Base-by-base conservation (phyloP, 805 yeast species). In the Candida maris region DNA sequence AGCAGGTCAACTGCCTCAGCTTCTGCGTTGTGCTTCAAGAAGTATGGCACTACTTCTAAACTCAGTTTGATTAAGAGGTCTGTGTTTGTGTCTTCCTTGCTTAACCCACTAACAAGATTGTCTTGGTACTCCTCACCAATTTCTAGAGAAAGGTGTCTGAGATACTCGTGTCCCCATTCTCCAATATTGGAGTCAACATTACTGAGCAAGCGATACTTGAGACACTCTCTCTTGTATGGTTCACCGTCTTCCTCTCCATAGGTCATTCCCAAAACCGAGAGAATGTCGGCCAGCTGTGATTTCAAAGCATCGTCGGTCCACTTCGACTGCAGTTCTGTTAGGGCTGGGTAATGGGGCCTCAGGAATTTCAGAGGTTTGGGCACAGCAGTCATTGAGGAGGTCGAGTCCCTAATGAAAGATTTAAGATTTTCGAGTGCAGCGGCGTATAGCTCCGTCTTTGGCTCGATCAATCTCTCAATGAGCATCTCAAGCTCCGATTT, bases 301-400 rank as follows among this genome's bases (percentile, higher is more conserved):
- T 75, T 74, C 38, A 77, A 63, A 4, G 55, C 53, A 3, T 57
- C 26, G 31, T 51, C 48, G 9, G 69, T 62, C 96, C 96, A 87
- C 23, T 69, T 67, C 24, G 75, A 79, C 59, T 81, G 84, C 26
- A 85, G 64, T 37, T 68, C 72, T 22, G 77, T 75, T 52, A 93
- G 69, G n/a, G 70, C 53, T 15, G 81, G 79, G 57, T 81, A 93
- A 54, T 79, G 85, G 6, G 97, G 96, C 54, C 96, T 79, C 46
- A 93, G 72, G 59, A 93, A 93, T 68, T 93, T 94, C 65, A 93
- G 75, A 4, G 99, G 99, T 63, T 93, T 93, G 25, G 99, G 99
- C 34, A 93, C 98, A 3, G 99, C 99, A 2, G 98, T 93, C 97
- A 93, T 93, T 6, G 97, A 89, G 25, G 96, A 85, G 3, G 99